Base-by-base conservation (phyloP, 495 filamentous ascomycete species). In the Apodospora peruviana region DNA sequence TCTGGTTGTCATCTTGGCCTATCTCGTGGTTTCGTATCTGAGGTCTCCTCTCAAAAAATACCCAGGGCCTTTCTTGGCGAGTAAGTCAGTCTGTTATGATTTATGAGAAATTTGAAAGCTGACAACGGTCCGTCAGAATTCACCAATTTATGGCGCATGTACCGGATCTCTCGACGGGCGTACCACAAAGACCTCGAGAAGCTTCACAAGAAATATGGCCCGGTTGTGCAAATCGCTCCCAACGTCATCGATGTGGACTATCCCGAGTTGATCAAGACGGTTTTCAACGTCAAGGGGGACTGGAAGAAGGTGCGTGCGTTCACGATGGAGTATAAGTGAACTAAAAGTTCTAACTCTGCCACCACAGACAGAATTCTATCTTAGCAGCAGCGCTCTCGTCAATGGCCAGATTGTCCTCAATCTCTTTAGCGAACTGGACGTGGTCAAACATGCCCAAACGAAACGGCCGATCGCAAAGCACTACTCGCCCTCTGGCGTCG, bases 141-240 rank as follows among this genome's bases (percentile, higher is more conserved):
- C 24, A 65, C 54, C 18, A 56, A 59, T 42, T 32, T 61, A 16
- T 65, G 56, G 56, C 55, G 56, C 16, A 40, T 59, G 21, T 51
- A 43, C 22, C 53, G 42, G n/a, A 40, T 56, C 12, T 39, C 43
- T 17, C 37, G 40, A 5, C 49, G 58, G 9, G 45, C 32, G 21
- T 57, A 45, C 18, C 58, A 61, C 34, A 21, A 44, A 11, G 43
- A 44, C 17, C 47, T 47, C 22, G 47, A 40, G n/a, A 34, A 50
- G 2, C 51, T 74, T 7, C 71, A 73, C 55, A 52, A 58, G 3
- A 59, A 62, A 43, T 73, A 71, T 43, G 66, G 70, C 4, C 55
- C 55, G 2, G 59, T 69, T 3, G 69, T 73, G 11, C 65, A 67
- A 2, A 55, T 69, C 24, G 67, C 52, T 1, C 70, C 68, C 17